phyloP scores from a whole-genome alignment of 371 early-diverging fungal genomes.

The Mortierella polycephala region DNA sequence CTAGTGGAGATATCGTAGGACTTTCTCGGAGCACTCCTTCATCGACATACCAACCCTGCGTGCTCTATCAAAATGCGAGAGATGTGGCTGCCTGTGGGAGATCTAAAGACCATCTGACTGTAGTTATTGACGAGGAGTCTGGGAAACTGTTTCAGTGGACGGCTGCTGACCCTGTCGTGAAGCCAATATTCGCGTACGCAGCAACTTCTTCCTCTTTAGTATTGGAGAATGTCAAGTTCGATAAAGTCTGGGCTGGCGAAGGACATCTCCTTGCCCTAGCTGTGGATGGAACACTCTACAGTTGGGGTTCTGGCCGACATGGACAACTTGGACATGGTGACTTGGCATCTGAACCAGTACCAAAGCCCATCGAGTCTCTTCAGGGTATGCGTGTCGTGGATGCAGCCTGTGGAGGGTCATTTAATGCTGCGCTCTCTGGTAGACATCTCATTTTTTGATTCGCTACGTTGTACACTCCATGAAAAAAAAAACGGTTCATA shows the following conservation, averaged over 20 bases:
- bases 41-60: neutral
- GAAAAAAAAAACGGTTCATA: neutral
- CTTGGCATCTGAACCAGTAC: slow-evolving; percentile 6
- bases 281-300: slow-evolving; percentile 27
- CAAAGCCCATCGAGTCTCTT: slow-evolving; percentile 38
- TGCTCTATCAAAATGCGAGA: slow-evolving; percentile 5
- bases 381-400: slow-evolving; percentile 35
- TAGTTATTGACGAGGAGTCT: slow-evolving; percentile 14
- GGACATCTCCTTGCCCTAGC: slow-evolving; percentile 40
- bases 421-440: slow-evolving; percentile 45
- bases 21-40: neutral
- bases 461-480: neutral
- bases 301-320: slow-evolving; percentile 52
- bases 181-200: neutral
- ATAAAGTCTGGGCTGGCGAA: slow-evolving; percentile 44
- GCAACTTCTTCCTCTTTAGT: neutral
- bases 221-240: slow-evolving; percentile 4
- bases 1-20: slow-evolving; percentile 16
- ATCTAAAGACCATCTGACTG: slow-evolving; percentile 23
- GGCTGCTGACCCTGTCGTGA: slow-evolving; percentile 6
- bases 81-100: slow-evolving; percentile 38
- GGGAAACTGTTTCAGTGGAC: slow-evolving; percentile 27
- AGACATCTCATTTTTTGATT: neutral
- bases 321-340: slow-evolving; percentile 54
- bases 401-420: slow-evolving; percentile 45